Base-by-base conservation (phyloP, 2,329 filamentous ascomycete genomes). In the Dothidotthia symphoricarpi region DNA sequence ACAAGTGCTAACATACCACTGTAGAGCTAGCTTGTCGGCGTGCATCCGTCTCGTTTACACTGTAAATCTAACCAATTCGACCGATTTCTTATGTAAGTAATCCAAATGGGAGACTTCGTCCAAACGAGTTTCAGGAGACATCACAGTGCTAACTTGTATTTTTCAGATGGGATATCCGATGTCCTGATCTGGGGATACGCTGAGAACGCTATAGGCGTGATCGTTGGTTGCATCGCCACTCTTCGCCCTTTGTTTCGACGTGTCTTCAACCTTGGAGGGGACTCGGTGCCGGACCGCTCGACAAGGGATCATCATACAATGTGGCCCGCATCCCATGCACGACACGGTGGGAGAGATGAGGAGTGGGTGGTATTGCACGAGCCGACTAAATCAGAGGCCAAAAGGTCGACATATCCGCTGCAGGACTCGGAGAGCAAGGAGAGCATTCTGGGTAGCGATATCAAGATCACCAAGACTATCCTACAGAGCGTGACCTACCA, bases 151-250 rank as follows among this genome's bases (percentile, higher is more conserved):
- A 14, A 24, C 36, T 15, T 8, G 25, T 6, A 2, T 6, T 7
- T 24, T 24, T 11, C 28, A 53, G 47, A 59, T 32, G 55, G 52
- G 17, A 49, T 68, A 15, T 62, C 56, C 13, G 52, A 67, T 31
- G 53, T 68, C 15, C 48, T 66, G 17, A 59, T 66, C 28, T 68
- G 63, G 64, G 63, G 63, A 3, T 66, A 63, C 32, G 62, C 62
- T 6, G 64, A 66, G 25, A 62, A 61, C n/a, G 63, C 57, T 4
- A 55, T 65, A 4, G 63, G 63, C 4, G 53, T 66, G 42, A 53
- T 66, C 11, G 62, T 65, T 5, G 64, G 59, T 11, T 62, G 57
- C 34, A 49, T 66, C 6, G 54, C 57, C 3, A 66, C 63, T 1
- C 51, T 67, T 10, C 56, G 61, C 1, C 64, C 64, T 1, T 48